Base-by-base conservation (phyloP, 257 asterid genomes). In the Primulina eburnea region DNA sequence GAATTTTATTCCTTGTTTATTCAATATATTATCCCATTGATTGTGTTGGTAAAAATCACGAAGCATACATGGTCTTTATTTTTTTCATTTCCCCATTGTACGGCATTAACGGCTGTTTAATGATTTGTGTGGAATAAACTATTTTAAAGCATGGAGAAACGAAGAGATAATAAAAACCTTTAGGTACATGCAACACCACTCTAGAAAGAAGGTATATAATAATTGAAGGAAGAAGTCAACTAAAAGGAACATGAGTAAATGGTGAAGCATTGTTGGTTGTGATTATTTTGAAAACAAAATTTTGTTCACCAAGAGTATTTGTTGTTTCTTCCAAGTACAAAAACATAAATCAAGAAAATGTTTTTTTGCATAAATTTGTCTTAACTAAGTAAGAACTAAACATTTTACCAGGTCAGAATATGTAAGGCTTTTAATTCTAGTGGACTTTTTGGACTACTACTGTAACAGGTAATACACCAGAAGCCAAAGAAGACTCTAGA, bases 401-500 rank as follows among this genome's bases (percentile, higher is more conserved):
- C 24, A 57, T 24, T 64, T 52, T 30, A 14, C 30, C 14, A 40
- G 52, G 40, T 35, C 28, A 2, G 26, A 66, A 33, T 61, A 47
- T 37, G 64, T 1, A 47, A n/a, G 20, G 37, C 65, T 34, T 37
- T 28, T 20, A 53, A 55, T 28, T 73, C 17, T 64, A 11, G 30
- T 66, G 53, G 70, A 53, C 60, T 47, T 34, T 77, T 73, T 72
- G 62, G 50, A 47, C 65, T 53, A 62, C 67, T 53, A 62, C 72
- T 76, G 63, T 34, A 52, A 73, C 84, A 94, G 99, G 98, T 94
- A 68, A 94, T 94, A 83, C 99, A 94, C 79, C 99, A 94, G 82
- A 94, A 94, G 88, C 99, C 99, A 11, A 91, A 91, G 92, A 94
- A 94, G 78, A 81, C 88, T 5, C 84, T 94, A 72, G 99, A 94